Evolutionary conservation across 495 filamentous ascomycete species (phyloP), one percentile per base, ranked within the genome.

Genomic region (Aspergillus mulundensis): DNA sequence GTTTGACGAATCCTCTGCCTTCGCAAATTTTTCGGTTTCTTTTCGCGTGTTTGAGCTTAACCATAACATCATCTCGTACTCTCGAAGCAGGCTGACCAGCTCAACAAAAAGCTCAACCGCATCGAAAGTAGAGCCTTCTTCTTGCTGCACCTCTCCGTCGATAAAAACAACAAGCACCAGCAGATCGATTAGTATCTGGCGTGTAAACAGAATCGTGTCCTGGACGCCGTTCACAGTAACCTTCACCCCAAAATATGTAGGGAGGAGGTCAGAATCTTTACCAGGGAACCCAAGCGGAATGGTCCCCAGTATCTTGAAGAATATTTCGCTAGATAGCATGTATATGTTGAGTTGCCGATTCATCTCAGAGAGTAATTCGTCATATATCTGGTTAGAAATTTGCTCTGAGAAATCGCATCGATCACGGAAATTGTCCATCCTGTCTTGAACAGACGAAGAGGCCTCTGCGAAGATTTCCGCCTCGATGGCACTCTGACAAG

Each of bases 11-110:
- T 75, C 74, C 10, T 50, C 50, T 5, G 48, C 16, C n/a, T 54
- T 53, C 5, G 59, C 34, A 15, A 50, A 40, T 50, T 49, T 58
- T 11, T 69, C 70, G 21, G 65, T 49, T 30, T 61, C 70, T 40
- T 67, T 66, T 21, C 75, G 72, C 16, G 64, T 67, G 54, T 78
- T 88, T 43, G 75, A 83, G 42, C 84, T 81, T 59, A 97, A 81
- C 93, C 93, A 99, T 56, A 72, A 74, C 64, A 96, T 76, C 57
- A 97, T 79, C 50, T 90, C 84, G 58, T 90, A 84, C 62, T 91
- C 83, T 34, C 83, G 80, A 15, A 97, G 76, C 49, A 84, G 77
- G 32, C 76, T 70, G 5, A 95, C 68, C 10, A 96, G 66, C 10
- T 81, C 80, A 25, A 75, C 72, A 64, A 87, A 97, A 0, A 96